Evolutionary conservation across 2,329 filamentous ascomycete species (phyloP).

Genomic region (Septoria linicola): DNA sequence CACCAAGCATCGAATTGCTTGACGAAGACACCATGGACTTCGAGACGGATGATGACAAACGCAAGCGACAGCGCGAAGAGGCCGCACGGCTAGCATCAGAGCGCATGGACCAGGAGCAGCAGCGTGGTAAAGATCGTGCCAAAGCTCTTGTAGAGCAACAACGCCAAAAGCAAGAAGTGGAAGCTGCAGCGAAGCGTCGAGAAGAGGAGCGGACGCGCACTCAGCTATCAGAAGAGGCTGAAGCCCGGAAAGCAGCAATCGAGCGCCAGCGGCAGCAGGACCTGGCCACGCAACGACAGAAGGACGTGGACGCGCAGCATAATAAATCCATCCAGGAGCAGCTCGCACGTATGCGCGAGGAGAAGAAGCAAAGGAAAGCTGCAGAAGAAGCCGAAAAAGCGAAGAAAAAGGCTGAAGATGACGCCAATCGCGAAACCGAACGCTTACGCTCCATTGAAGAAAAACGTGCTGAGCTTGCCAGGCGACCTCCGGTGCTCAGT

Average conservation of each 20-base stretch:
- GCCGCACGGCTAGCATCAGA: background rate
- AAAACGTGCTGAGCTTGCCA: constrained; percentile 1
- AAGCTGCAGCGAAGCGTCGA: background rate
- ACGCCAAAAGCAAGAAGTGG: background rate
- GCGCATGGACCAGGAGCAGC: background rate
- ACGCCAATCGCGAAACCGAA: background rate
- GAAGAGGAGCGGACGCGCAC: background rate
- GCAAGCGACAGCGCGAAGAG: background rate
- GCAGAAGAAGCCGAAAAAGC: background rate
- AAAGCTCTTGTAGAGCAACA: background rate
- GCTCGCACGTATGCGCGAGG: background rate
- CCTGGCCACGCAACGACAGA: background rate
- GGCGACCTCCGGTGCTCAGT: background rate
- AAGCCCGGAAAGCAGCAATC: background rate
- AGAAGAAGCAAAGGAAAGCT: constrained; percentile 1
- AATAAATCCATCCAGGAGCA: background rate
- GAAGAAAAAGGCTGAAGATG: constrained; percentile 6
- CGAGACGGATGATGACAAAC: constrained; percentile 1
- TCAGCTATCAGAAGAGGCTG: background rate
- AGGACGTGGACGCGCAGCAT: background rate
- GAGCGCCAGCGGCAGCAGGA: background rate
- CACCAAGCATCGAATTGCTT: background rate
- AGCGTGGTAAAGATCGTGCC: background rate
- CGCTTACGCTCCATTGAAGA: background rate
- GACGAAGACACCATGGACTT: background rate